These are phyloP conservation scores for Dioszegia aurantiaca DNA, from an alignment of 768 basidiomycete genomes.

Conservation along the genomic window DNA sequence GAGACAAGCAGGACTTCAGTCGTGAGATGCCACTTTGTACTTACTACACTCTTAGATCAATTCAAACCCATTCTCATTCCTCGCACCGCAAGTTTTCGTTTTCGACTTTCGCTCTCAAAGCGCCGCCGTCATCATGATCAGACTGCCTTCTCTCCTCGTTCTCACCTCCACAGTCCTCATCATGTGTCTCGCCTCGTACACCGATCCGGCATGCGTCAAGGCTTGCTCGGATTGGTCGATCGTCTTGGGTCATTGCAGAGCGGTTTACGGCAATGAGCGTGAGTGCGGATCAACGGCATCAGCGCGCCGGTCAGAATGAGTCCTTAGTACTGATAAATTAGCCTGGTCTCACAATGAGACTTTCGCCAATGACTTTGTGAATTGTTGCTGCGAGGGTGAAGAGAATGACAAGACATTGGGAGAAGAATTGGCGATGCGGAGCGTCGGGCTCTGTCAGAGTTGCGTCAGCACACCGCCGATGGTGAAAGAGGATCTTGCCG, in stretches of 20 bases:
- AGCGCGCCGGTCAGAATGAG: no score
- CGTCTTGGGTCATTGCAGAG: conserved; percentile 30
- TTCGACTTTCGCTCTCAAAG: no score
- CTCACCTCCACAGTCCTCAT: not conserved
- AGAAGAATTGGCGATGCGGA: conserved; percentile 11
- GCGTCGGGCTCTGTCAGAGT: conserved; percentile 26
- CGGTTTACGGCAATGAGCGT: conserved; percentile 25
- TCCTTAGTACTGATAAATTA: conserved; percentile 2
- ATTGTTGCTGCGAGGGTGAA: conserved; percentile 30
- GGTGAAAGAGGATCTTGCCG: conserved; percentile 28
- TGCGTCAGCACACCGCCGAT: conserved; percentile 23
- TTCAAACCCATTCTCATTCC: no score
- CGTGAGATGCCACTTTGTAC: no score
- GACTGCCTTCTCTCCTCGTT: not conserved
- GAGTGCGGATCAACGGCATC: conserved; percentile 13
- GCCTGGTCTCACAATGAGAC: conserved; percentile 21
- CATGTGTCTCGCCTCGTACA: conserved; percentile 15
- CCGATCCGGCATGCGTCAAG: conserved; percentile 26
- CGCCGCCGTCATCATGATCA: not conserved
- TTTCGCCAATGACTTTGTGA: conserved; percentile 32
- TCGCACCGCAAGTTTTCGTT: no score
- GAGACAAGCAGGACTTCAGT: no score
- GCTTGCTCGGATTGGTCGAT: conserved; percentile 38
- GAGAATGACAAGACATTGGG: conserved; percentile 20
- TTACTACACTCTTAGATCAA: no score